Percentiles rank a stretch among this genome's conserved stretches.
Conservation (phyloP, 176 grass and related monocot species). For the Oryza australiensis region DNA sequence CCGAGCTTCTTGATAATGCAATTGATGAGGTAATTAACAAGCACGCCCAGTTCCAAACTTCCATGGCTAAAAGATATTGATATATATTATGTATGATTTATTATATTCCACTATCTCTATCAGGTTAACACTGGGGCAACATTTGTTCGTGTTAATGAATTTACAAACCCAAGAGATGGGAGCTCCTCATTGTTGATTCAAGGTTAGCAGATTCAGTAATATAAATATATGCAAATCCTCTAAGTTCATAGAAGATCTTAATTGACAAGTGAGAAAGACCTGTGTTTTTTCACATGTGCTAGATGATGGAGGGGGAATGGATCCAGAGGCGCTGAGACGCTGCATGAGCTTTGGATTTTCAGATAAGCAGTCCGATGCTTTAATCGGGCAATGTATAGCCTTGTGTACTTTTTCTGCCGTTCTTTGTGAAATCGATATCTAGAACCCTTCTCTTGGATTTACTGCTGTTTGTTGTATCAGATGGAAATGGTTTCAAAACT, state of each 20-base stretch:
- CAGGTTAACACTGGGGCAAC: conserved; percentile 77
- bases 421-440: conserved; percentile 40
- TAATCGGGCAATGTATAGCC: conserved; percentile 89
- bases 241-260: conserved; percentile 19
- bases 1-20: conserved; percentile 79
- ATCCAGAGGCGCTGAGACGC: conserved; percentile 65
- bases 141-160: conserved; percentile 67
- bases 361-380: conserved; percentile 85
- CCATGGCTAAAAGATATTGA: conserved; percentile 11
- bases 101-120: conserved; percentile 31
- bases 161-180: conserved; percentile 59
- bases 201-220: conserved; percentile 50
- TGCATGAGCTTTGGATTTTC: conserved; percentile 99
- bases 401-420: conserved; percentile 21
- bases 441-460: conserved; percentile 33
- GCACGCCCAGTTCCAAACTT: conserved; percentile 7
- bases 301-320: conserved; percentile 99
- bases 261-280: conserved; percentile 1
- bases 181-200: conserved; percentile 67
- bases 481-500: conserved; percentile 99
- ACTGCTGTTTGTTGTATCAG: conserved; percentile 47
- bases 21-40: conserved; percentile 62
- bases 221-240: conserved; percentile 17
- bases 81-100: conserved; percentile 32
- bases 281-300: conserved; percentile 37